phyloP scores from a whole-genome alignment of 768 basidiomycete genomes.

The Tylopilus rubrobrunneus region DNA sequence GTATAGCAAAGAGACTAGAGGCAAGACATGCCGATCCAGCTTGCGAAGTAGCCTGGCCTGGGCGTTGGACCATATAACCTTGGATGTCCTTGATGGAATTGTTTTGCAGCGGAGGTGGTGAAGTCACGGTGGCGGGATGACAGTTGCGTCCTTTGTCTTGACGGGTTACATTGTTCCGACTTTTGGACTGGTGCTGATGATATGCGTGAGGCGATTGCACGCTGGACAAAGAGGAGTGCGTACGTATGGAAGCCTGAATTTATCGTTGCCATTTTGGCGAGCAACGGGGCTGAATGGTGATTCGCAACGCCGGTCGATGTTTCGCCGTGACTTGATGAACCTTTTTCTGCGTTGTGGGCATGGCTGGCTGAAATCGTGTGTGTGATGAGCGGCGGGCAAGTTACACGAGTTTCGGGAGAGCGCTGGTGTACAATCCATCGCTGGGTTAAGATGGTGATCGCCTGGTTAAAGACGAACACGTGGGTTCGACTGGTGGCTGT shows the following conservation, averaged over 20 bases:
- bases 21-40: constrained; percentile 42
- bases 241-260: constrained; percentile 2
- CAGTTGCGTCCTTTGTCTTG: background rate
- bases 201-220: background rate
- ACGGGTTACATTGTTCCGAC: background rate
- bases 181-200: constrained; percentile 1
- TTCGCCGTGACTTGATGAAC: background rate
- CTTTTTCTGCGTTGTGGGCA: background rate
- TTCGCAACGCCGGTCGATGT: background rate
- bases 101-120: constrained; percentile 7
- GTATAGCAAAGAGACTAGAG: constrained; percentile 42
- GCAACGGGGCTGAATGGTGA: background rate
- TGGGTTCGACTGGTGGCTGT: too few relatives aligned
- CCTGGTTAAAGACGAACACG: too few relatives aligned
- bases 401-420: constrained; percentile 6
- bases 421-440: background rate
- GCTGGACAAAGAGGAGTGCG: background rate
- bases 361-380: background rate
- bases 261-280: background rate
- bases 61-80: background rate
- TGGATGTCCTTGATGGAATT: background rate
- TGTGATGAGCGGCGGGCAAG: background rate
- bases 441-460: too few relatives aligned
- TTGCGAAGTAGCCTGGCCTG: constrained; percentile 35
- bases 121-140: background rate